Evolutionary conservation across 352 stramenopile genomes (phyloP).

Genomic region (Albugo candida): DNA sequence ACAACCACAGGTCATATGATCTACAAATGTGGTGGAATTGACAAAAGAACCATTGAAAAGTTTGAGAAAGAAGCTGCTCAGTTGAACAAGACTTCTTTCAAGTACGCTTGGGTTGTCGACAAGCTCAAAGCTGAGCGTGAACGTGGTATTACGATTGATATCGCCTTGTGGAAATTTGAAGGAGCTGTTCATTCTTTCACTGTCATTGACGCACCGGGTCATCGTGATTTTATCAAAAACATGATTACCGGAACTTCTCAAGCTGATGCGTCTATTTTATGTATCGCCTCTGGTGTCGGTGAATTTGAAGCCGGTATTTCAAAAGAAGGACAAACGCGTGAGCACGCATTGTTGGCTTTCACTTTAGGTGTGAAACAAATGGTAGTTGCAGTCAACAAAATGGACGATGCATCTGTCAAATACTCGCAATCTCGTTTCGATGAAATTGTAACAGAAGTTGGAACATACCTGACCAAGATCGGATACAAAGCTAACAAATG

Average conservation of each 20-base stretch:
- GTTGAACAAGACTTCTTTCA: constrained; percentile 96
- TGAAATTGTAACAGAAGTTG: constrained; percentile 86
- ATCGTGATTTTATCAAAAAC: constrained; percentile 99
- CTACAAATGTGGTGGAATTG: constrained; percentile 97
- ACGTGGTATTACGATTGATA: constrained; percentile 72
- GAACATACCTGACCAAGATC: constrained; percentile 87
- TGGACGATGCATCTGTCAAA: constrained; percentile 89
- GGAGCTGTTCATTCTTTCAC: constrained; percentile 93
- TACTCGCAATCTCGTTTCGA: constrained; percentile 89
- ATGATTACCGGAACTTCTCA: constrained; percentile 98
- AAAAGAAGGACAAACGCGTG: constrained; percentile 89
- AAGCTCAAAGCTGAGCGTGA: constrained; percentile 93
- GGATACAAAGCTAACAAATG: constrained; percentile 93
- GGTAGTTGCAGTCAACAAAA: constrained; percentile 97
- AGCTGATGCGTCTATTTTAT: constrained; percentile 93
- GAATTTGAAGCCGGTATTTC: constrained; percentile 93
- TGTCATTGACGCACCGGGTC: constrained; percentile 94
- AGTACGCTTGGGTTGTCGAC: constrained; percentile 98
- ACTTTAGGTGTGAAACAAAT: constrained; percentile 96
- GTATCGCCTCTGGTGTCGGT: constrained; percentile 81
- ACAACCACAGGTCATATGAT: constrained; percentile 98
- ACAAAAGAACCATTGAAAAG: constrained; percentile 98
- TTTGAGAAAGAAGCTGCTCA: constrained; percentile 95
- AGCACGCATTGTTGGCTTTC: constrained; percentile 92
- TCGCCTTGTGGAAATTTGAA: constrained; percentile 96